Base-by-base conservation (phyloP, 345 rosid species). In the Syzygium jambos region DNA sequence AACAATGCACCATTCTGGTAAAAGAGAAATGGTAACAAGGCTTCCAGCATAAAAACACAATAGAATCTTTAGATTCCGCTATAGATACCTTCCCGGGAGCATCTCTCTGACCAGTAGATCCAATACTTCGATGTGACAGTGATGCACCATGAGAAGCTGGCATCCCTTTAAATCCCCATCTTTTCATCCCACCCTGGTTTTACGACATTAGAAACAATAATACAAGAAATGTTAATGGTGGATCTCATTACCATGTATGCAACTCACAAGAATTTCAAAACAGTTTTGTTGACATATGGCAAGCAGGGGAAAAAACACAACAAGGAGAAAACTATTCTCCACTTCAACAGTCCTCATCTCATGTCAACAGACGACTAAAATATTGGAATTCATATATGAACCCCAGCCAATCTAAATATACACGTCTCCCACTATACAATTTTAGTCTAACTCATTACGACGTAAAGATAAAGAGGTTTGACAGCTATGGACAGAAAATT, bases 91-190 rank as follows among this genome's bases (percentile, higher is more conserved):
- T 98, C 85, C 99, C 99, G 15, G 95, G 95, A 88, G 94, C 95
- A 92, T 97, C 99, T 92, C 99, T 94, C 93, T 96, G 99, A 84
- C 99, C 98, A 41, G 99, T 96, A 83, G 99, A 98, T 89, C 99
- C 99, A 88, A 85, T 59, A 85, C 93, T 92, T 89, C 98, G 91
- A 93, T 98, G 99, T 27, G 96, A 88, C 77, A 92, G 84, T 87
- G 99, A 98, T 57, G 93, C 90, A 91, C 99, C 99, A 90, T 98
- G 99, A 86, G 96, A 94, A 68, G 92, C 95, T 4, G 96, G 95
- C 93, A 85, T 85, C 89, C 99, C 99, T 87, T 84, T 90, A 65
- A 93, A 90, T 19, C 89, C 91, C 41, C 77, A 85, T 88, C 98
- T 98, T 92, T 96, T 96, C 98, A 98, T 98, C 46, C 89, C 95